Evolutionary conservation across 2,329 filamentous ascomycete species (phyloP).

Genomic region (Phaeosphaeriaceae sp.): DNA sequence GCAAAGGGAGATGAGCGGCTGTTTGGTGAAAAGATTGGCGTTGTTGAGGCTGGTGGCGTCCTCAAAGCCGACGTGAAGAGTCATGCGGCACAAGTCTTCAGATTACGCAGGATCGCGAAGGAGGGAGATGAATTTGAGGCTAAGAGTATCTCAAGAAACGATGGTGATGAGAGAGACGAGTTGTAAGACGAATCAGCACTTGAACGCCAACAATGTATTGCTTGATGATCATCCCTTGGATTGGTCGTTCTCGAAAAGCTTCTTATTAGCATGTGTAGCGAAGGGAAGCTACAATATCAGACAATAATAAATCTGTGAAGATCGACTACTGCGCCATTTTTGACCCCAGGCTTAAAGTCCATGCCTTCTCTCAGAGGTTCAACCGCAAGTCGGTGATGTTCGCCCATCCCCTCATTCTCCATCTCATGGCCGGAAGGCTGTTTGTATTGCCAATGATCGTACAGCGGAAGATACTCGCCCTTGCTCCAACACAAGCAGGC

Average conservation of each 20-base stretch:
- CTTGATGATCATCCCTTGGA: no score
- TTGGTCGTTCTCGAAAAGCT: no score
- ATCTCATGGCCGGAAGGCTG: neutral
- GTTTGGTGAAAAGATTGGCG: slow-evolving; percentile 32
- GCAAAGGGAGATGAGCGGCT: slow-evolving; percentile 23
- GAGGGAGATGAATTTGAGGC: slow-evolving; percentile 29
- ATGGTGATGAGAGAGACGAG: slow-evolving; percentile 27
- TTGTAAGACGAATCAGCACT: slow-evolving; percentile 8
- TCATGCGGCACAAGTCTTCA: slow-evolving; percentile 27
- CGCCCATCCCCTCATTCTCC: neutral
- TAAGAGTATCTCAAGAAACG: slow-evolving; percentile 27
- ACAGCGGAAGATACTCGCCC: neutral
- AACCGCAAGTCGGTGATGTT: neutral
- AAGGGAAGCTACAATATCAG: neutral
- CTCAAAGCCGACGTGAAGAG: slow-evolving; percentile 26
- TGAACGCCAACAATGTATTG: no score
- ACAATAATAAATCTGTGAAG: neutral
- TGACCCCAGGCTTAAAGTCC: neutral
- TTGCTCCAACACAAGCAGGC: neutral
- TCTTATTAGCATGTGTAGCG: no score
- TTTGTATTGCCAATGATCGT: neutral
- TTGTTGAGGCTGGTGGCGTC: slow-evolving; percentile 25
- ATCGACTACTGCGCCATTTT: neutral
- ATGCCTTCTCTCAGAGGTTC: neutral
- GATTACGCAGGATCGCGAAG: slow-evolving; percentile 24